phyloP scores from a whole-genome alignment of 306 rosid species.

The Lathyrus oleraceus region DNA sequence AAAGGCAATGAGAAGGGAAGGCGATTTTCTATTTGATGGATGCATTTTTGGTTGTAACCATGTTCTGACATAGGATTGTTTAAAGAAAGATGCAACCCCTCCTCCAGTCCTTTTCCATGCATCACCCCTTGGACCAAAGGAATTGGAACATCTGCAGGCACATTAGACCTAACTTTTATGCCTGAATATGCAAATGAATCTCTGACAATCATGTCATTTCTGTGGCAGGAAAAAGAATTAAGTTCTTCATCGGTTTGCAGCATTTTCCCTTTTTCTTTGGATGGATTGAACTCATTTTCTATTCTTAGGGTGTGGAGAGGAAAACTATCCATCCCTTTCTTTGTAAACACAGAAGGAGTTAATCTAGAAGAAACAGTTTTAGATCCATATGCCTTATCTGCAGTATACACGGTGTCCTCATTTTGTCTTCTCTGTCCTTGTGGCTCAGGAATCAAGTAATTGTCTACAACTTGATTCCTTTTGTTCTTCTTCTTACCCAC shows the following conservation, averaged over 20 bases:
- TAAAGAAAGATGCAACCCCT: constrained; percentile 68
- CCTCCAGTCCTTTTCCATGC: constrained; percentile 49
- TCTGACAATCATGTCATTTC: constrained; percentile 42
- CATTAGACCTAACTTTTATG: constrained; percentile 48
- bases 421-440: constrained; percentile 44
- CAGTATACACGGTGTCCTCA: constrained; percentile 37
- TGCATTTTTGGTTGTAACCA: constrained; percentile 49
- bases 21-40: constrained; percentile 54
- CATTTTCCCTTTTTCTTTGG: constrained; percentile 65
- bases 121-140: constrained; percentile 46
- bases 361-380: constrained; percentile 38
- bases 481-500: constrained; percentile 61
- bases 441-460: constrained; percentile 46
- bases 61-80: constrained; percentile 49
- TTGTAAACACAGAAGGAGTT: constrained; percentile 39
- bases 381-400: constrained; percentile 37
- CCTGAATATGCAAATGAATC: constrained; percentile 44
- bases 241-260: constrained; percentile 44
- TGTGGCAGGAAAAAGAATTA: constrained; percentile 45
- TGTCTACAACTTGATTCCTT: constrained; percentile 47
- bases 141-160: constrained; percentile 42
- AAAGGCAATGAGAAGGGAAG: constrained; percentile 48
- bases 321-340: constrained; percentile 45
- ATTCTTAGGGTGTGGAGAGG: constrained; percentile 40
- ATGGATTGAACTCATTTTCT: constrained; percentile 53